Conservation (phyloP, 139 green algal species). For the Nannochloris sp. region DNA sequence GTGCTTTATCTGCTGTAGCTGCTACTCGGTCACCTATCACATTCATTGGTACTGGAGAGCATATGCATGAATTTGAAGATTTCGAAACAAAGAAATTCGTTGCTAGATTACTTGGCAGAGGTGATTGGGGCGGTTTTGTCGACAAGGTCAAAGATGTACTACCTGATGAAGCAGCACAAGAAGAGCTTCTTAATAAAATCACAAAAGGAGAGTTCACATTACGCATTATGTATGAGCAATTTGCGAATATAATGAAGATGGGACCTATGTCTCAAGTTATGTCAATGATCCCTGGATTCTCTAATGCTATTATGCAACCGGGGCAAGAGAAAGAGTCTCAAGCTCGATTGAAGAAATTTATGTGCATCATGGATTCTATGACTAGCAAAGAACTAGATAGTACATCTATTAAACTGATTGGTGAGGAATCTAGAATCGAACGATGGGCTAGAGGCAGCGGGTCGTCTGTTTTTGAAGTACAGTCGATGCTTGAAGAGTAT, state of each 20-base stretch:
- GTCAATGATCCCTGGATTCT: slow-evolving; percentile 93
- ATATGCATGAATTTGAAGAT: slow-evolving; percentile 98
- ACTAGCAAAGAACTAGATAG: slow-evolving; percentile 77
- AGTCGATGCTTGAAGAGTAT: slow-evolving; percentile 83
- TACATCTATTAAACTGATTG: slow-evolving; percentile 40
- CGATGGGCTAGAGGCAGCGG: slow-evolving; percentile 18
- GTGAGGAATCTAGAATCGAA: slow-evolving; percentile 11
- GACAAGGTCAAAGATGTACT: slow-evolving; percentile 90
- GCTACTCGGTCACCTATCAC: slow-evolving; percentile 92
- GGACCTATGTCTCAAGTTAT: slow-evolving; percentile 91
- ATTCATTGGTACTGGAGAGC: slow-evolving; percentile 96
- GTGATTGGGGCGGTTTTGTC: slow-evolving; percentile 88
- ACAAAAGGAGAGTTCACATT: slow-evolving; percentile 87
- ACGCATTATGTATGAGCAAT: slow-evolving; percentile 95
- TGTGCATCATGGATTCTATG: slow-evolving; percentile 98
- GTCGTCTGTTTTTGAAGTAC: slow-evolving; percentile 38
- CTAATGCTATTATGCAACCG: slow-evolving; percentile 61
- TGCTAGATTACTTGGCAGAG: slow-evolving; percentile 81
- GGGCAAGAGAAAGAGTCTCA: slow-evolving; percentile 79
- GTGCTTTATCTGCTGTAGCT: slow-evolving; percentile 84
- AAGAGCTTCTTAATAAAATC: slow-evolving; percentile 88
- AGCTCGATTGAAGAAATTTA: slow-evolving; percentile 82
- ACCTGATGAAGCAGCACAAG: slow-evolving; percentile 74
- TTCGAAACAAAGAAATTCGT: slow-evolving; percentile 97
- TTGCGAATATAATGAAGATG: slow-evolving; percentile 92